Conservation (phyloP, 768 basidiomycete species). For the Phlegmacium glaucopus region DNA sequence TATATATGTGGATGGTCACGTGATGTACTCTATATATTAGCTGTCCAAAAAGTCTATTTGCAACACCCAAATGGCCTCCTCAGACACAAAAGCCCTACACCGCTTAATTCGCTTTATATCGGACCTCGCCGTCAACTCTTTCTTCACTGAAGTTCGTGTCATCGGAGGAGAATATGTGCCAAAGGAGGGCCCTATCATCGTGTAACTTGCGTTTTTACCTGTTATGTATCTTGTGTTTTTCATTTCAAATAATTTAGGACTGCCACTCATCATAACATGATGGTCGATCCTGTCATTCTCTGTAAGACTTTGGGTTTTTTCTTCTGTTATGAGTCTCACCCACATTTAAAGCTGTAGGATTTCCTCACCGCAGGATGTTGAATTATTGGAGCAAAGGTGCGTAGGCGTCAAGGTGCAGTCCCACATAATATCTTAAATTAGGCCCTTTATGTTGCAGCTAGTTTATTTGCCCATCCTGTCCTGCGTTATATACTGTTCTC, state of each 20-base stretch:
- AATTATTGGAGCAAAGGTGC: conserved; percentile 95
- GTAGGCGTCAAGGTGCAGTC: background rate
- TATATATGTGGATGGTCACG: no score
- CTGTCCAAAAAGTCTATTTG: no score
- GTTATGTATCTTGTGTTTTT: conserved; percentile 1
- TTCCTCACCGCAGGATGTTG: conserved; percentile 77
- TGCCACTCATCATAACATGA: conserved; percentile 86
- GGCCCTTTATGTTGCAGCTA: conserved; percentile 37
- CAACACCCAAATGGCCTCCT: conserved; percentile 16
- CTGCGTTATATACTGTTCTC: conserved; percentile 73
- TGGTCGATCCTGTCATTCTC: conserved; percentile 80
- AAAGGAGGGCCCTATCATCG: conserved; percentile 82
- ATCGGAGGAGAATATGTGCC: conserved; percentile 90
- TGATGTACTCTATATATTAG: no score
- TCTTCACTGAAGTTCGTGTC: conserved; percentile 86
- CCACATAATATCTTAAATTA: conserved; percentile 1
- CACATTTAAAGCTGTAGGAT: conserved; percentile 59
- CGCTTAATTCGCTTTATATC: conserved; percentile 69
- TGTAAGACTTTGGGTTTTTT: conserved; percentile 49
- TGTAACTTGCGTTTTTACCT: conserved; percentile 50
- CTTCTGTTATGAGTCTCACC: background rate
- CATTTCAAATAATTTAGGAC: conserved; percentile 15
- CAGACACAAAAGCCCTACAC: conserved; percentile 52
- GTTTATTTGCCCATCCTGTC: conserved; percentile 78
- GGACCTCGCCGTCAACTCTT: conserved; percentile 71